Evolutionary conservation across 106 monocot genomes (phyloP), one percentile per base, ranked within the genome.

Genomic region (Dactylorhiza incarnata): DNA sequence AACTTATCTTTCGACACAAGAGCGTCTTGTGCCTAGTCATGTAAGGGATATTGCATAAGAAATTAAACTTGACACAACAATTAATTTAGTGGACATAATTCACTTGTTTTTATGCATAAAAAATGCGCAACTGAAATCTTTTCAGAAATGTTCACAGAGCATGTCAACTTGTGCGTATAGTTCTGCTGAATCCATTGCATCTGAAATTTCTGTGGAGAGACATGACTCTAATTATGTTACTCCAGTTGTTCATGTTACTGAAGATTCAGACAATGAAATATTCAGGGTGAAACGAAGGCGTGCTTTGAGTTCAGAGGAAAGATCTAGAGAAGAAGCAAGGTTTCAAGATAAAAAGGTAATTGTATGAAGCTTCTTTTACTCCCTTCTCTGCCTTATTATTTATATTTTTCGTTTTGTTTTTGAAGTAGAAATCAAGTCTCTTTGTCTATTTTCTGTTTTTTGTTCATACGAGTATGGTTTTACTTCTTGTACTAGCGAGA

Each of bases 231-330:
- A 2, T 82, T 77, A 58, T 62, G 74, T 17, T n/a, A 61, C 67
- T 22, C 11, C 48, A 51, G 50, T 37, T 51, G 19, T 71, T 7
- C 78, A 81, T 49, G 85, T 82, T 25, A 84, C 71, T 80, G 88
- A 86, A 68, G 82, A 84, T 59, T 88, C 88, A 55, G 91, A 91
- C 49, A 75, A 80, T 13, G 88, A 88, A 81, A 82, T 82, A 59
- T 91, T 91, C 61, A 88, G 88, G 70, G 88, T 91, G 9, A 91
- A 91, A 67, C 88, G 85, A 14, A 78, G 89, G 76, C 79, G 85
- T 14, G 69, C 67, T 59, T 12, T 77, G 9, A 82, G 55, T 58
- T 14, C 74, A 47, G 76, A 80, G 49, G 80, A 79, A 59, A 85
- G 53, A 37, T 29, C 48, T 61, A 10, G 6, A 20, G 44, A 11